phyloP scores from a whole-genome alignment of 2,329 filamentous ascomycete genomes.

The Thelonectria discophora region DNA sequence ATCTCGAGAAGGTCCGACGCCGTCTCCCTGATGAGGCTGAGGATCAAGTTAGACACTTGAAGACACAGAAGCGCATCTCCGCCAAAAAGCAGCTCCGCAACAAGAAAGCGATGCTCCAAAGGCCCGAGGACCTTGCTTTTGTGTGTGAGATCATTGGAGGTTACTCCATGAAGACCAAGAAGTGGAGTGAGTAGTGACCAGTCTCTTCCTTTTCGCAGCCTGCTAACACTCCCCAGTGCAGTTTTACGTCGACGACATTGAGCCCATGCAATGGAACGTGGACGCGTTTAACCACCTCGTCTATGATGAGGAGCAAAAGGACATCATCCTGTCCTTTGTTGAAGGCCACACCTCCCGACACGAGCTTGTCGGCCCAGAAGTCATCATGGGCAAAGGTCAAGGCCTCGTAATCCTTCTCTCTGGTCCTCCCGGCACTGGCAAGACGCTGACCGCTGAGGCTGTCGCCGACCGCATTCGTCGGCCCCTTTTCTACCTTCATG shows the following conservation, averaged over 20 bases:
- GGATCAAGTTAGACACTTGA: constrained; percentile 13
- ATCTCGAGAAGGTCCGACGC: constrained; percentile 39
- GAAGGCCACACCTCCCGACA: constrained; percentile 49
- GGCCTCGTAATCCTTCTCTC: constrained; percentile 57
- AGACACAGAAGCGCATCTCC: constrained; percentile 40
- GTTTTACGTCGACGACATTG: constrained; percentile 54
- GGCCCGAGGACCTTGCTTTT: constrained; percentile 51
- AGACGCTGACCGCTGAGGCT: constrained; percentile 56
- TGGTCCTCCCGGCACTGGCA: constrained; percentile 58
- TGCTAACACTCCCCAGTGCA: constrained; percentile 35
- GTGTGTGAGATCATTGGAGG: constrained; percentile 54
- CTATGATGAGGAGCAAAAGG: constrained; percentile 57
- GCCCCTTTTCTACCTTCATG: constrained; percentile 57
- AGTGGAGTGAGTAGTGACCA: constrained; percentile 50
- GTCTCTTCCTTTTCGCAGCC: background rate
- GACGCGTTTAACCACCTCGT: constrained; percentile 57
- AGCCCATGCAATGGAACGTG: constrained; percentile 55
- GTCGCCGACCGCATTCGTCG: constrained; percentile 54
- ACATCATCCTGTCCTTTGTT: constrained; percentile 59
- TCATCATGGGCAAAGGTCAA: constrained; percentile 54
- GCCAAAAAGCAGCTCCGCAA: constrained; percentile 50
- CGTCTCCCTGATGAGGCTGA: constrained; percentile 1
- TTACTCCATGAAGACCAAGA: constrained; percentile 57
- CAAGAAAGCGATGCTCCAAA: constrained; percentile 50
- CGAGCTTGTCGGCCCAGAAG: constrained; percentile 47